These are phyloP conservation scores for Prunus salicina DNA, from an alignment of 306 rosid genomes.

Conservation along the genomic window DNA sequence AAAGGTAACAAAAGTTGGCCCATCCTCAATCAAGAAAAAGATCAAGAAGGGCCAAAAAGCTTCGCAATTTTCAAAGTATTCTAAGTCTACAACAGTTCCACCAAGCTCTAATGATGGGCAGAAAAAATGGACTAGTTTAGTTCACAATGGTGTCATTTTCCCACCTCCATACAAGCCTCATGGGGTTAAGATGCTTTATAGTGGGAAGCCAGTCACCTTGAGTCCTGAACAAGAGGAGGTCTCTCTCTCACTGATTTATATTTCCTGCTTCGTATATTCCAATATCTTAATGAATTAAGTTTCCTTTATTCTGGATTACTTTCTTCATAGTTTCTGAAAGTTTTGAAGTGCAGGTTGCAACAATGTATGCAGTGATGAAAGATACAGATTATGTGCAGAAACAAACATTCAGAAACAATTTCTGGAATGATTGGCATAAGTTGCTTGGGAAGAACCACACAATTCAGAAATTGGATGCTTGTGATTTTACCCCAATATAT, in stretches of 20 bases:
- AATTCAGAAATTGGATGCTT: conserved; percentile 80
- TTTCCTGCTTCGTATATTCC: neutral
- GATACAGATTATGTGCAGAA: conserved; percentile 91
- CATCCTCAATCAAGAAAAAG: conserved; percentile 37
- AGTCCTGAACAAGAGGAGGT: conserved; percentile 94
- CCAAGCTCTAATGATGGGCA: conserved; percentile 94
- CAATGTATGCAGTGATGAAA: conserved; percentile 92
- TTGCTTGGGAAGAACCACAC: conserved; percentile 79
- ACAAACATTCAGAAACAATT: conserved; percentile 73
- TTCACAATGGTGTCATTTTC: conserved; percentile 92
- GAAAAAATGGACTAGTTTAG: conserved; percentile 91
- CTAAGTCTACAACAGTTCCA: conserved; percentile 62
- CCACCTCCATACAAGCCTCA: conserved; percentile 84
- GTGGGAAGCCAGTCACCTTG: conserved; percentile 72
- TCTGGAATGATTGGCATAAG: conserved; percentile 96
- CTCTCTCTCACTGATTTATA: conserved; percentile 14
- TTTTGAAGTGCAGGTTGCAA: conserved; percentile 68
- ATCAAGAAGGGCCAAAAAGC: conserved; percentile 31
- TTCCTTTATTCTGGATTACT: neutral
- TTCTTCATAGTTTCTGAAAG: neutral
- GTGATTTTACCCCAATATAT: conserved; percentile 90
- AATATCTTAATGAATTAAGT: neutral
- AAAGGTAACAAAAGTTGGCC: conserved; percentile 20
- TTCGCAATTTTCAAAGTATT: conserved; percentile 55
- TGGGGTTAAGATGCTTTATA: conserved; percentile 67